A percentile compares a stretch with the other conserved stretches of the same genome.
Conservation (phyloP, 495 filamentous ascomycete species). For the Platismatia glauca region DNA sequence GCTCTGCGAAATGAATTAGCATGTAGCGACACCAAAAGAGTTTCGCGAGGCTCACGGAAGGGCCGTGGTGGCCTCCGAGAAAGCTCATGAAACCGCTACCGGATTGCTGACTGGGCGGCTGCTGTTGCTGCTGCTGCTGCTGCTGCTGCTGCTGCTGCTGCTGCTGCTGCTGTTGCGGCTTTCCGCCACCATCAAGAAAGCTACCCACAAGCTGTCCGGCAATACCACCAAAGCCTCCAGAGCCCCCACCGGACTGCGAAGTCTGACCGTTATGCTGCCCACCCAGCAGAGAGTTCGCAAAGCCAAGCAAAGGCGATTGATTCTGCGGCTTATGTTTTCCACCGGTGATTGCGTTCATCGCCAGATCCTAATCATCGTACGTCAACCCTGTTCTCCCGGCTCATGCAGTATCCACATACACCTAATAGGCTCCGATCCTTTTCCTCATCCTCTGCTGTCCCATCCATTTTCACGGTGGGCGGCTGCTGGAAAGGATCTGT, state of each 20-base stretch:
- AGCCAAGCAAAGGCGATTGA: slow-evolving; percentile 28
- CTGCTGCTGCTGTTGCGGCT: slow-evolving; percentile 25
- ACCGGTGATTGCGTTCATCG: slow-evolving; percentile 32
- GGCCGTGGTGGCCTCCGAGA: slow-evolving; percentile 31
- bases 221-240: slow-evolving; percentile 23
- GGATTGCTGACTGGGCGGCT: slow-evolving; percentile 20
- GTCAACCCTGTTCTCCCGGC: background rate
- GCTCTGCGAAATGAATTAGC: slow-evolving; percentile 15
- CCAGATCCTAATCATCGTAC: slow-evolving; percentile 26
- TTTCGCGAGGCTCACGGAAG: slow-evolving; percentile 18
- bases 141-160: no score
- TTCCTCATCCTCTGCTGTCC: slow-evolving; percentile 8
- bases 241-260: slow-evolving; percentile 19
- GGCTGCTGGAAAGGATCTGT: slow-evolving; percentile 26
- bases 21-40: background rate
- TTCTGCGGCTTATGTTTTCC: slow-evolving; percentile 29
- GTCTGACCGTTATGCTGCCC: slow-evolving; percentile 25
- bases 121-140: slow-evolving; percentile 24
- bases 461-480: slow-evolving; percentile 7
- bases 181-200: slow-evolving; percentile 31
- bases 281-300: slow-evolving; percentile 34
- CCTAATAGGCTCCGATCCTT: slow-evolving; percentile 23
- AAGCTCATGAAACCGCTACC: slow-evolving; percentile 17
- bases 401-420: slow-evolving; percentile 8
- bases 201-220: slow-evolving; percentile 32